phyloP scores from a whole-genome alignment of 805 yeast species.

The Cyberlindnera subsufficiens region DNA sequence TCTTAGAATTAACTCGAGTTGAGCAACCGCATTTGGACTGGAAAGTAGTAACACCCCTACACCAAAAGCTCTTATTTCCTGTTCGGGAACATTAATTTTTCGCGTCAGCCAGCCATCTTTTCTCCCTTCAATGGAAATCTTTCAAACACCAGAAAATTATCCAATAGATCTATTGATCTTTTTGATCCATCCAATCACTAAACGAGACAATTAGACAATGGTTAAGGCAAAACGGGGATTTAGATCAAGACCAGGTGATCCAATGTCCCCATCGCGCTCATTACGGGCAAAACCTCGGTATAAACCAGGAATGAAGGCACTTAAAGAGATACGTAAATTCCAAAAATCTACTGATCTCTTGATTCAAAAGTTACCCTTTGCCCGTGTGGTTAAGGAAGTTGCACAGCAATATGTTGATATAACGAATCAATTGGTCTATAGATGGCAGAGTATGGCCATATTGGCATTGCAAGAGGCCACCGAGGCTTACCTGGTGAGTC shows the following conservation, averaged over 20 bases:
- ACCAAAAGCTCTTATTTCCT: neutral
- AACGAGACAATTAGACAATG: slow-evolving; percentile 1
- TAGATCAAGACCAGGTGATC: slow-evolving; percentile 53
- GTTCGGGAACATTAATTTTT: neutral
- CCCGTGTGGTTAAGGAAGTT: slow-evolving; percentile 68
- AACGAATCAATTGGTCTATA: slow-evolving; percentile 48
- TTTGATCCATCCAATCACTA: too few species aligned
- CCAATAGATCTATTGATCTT: too few species aligned
- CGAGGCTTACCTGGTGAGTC: slow-evolving; percentile 68
- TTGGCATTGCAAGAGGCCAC: slow-evolving; percentile 77
- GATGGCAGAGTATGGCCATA: slow-evolving; percentile 78
- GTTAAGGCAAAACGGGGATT: slow-evolving; percentile 12
- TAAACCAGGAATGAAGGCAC: slow-evolving; percentile 61
- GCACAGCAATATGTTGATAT: slow-evolving; percentile 47
- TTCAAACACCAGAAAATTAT: too few species aligned
- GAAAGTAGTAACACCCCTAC: neutral
- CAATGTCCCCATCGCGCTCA: slow-evolving; percentile 24
- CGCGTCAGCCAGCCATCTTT: slow-evolving; percentile 1
- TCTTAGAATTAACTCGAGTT: too few species aligned
- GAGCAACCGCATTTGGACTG: neutral
- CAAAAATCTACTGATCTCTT: slow-evolving; percentile 65
- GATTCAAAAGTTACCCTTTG: slow-evolving; percentile 70
- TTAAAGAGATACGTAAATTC: slow-evolving; percentile 61
- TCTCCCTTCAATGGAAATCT: too few species aligned
- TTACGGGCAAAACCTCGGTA: slow-evolving; percentile 34